These are phyloP conservation scores for Podila verticillata DNA, from an alignment of 192 early-diverging fungal species.

Conservation along the genomic window DNA sequence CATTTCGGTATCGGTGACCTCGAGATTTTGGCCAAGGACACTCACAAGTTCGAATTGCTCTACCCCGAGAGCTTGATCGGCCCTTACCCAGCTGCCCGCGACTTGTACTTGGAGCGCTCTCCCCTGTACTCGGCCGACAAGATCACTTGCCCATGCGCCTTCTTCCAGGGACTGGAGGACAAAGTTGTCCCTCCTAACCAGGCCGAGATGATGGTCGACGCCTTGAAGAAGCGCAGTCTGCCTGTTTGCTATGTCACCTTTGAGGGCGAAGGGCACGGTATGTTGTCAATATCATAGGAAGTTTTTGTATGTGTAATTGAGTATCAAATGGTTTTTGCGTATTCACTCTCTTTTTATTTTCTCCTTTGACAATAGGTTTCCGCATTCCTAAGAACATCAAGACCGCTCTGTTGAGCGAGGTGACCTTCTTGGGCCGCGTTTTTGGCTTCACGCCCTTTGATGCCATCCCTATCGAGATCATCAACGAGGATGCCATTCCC, in stretches of 20 bases:
- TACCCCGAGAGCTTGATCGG: slow-evolving; percentile 72
- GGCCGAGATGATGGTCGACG: slow-evolving; percentile 76
- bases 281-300: neutral
- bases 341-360: slow-evolving; percentile 18
- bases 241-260: slow-evolving; percentile 69
- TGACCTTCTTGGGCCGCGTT: slow-evolving; percentile 75
- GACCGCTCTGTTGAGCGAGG: slow-evolving; percentile 67
- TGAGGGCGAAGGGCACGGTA: slow-evolving; percentile 74
- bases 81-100: slow-evolving; percentile 60
- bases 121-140: slow-evolving; percentile 69
- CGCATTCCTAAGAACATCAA: slow-evolving; percentile 72
- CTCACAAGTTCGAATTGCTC: slow-evolving; percentile 84
- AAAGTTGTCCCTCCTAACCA: slow-evolving; percentile 82
- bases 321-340: slow-evolving; percentile 10
- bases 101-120: slow-evolving; percentile 69
- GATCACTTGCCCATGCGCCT: slow-evolving; percentile 70
- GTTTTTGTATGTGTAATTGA: neutral
- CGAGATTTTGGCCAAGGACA: slow-evolving; percentile 69
- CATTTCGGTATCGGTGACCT: slow-evolving; percentile 81
- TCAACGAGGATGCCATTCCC: slow-evolving; percentile 38
- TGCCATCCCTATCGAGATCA: slow-evolving; percentile 35
- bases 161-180: slow-evolving; percentile 81
- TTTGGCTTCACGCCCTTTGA: slow-evolving; percentile 71
- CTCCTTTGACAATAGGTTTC: slow-evolving; percentile 57
- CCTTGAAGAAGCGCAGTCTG: slow-evolving; percentile 67